Conservation (phyloP, 768 basidiomycete species). For the Agaricus blazei region DNA sequence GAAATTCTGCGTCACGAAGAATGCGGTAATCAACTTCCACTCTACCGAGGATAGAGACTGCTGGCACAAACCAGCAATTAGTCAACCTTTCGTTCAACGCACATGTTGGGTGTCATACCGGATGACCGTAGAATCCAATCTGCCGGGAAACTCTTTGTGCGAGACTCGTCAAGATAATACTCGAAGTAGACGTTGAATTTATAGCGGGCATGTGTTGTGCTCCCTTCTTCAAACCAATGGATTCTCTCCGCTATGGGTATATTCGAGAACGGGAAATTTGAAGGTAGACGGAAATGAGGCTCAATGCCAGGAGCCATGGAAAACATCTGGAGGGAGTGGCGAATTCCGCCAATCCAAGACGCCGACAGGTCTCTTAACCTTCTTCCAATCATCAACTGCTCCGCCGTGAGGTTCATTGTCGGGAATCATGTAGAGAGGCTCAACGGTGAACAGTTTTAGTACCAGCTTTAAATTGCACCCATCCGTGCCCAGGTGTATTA, state of each 20-base stretch:
- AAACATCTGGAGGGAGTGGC: conserved; percentile 4
- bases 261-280: conserved; percentile 4
- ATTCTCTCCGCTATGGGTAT: neutral
- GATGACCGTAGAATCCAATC: conserved; percentile 3
- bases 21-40: conserved; percentile 7
- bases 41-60: neutral
- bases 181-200: conserved; percentile 1
- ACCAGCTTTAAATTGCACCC: neutral
- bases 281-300: neutral
- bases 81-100: no score
- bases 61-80: neutral
- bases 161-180: neutral
- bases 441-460: neutral
- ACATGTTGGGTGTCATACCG: neutral
- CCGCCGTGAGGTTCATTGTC: conserved; percentile 6
- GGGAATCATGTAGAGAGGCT: conserved; percentile 1
- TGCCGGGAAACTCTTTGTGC: conserved; percentile 1
- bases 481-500: neutral
- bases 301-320: neutral
- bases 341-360: conserved; percentile 4
- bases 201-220: neutral
- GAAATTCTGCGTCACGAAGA: neutral
- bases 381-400: conserved; percentile 8
- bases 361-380: conserved; percentile 4
- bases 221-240: conserved; percentile 4